Base-by-base conservation (phyloP, 1,284 basidiomycete species). In the Xerocomus alliaceus region DNA sequence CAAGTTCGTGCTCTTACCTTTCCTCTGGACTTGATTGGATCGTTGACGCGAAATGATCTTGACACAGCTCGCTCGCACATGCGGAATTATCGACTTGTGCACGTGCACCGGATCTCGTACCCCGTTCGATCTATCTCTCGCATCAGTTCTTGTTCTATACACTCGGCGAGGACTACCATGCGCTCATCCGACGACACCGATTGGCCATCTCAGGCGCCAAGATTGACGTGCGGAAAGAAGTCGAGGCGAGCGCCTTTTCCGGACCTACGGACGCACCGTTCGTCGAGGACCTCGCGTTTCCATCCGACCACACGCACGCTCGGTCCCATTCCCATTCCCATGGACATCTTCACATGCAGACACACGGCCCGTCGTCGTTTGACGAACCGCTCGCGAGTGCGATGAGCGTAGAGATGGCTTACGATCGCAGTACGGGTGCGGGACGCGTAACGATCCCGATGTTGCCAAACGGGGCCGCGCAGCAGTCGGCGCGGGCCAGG, bases 121-220 rank as follows among this genome's bases (percentile, higher is more conserved):
- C 92, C 2, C 82, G 87, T 0, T 83, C 90, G 0, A 82, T 96
- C 42, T 95, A 95, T 72, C 84, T 93, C 17, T 87, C 88, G 0
- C 90, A 92, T 65, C 92, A 95, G 64, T 91, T 94, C 74, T 81
- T 87, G 12, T 95, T 95, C 79, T 84, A 87, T 67, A 82, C 86
- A 2, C 81, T 94, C 0, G 84, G 87, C 2, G 89, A 90, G 64
- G 92, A 94, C 71, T 93, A 93, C 65, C 91, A 91, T 66, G 87
- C 90, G 0, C 85, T 92, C 13, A 82, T 94, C 35, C 86, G 91
- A 1, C 83, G 86, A 2, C 83, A 87, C 55, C 85, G 87, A 54
- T 78, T 92, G 54, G 87, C 88, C 61, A 80, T 92, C 13, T 78
- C 82, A 0, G 84, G 85, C 0, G 61, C 73, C 31, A 87, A 85